Evolutionary conservation across 805 yeast species (phyloP), one percentile per base, ranked within the genome.

Genomic region (Monosporozyma unispora): DNA sequence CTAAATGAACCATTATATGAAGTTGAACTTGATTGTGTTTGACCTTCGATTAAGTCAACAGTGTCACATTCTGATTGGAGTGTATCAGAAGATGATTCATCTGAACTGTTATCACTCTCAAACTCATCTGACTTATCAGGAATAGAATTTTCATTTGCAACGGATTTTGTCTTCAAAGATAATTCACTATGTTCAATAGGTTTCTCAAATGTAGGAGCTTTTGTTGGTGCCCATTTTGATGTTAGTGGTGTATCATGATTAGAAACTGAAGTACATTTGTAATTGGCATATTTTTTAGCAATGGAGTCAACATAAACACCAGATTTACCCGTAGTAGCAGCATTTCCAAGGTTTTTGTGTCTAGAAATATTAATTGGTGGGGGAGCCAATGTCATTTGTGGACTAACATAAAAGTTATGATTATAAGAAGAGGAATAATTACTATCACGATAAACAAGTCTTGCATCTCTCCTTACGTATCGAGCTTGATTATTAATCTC

Each of bases 311-410:
- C 42, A 25, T 52, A 23, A 6, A 18, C 23, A n/a, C 25, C 18
- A 11, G 38, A 19, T 14, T 10, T 5, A 7, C 7, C 18, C 8
- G 8, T 18, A 3, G 25, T 8, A 12, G 14, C 19, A 12, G 44
- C 39, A 16, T 49, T 33, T 9, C 47, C 52, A 14, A 45, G 37
- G 5, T 71, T 61, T 49, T 70, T 71, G 61, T 75, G 72, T 52
- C 70, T 64, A 43, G 75, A 76, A 52, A 82, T 72, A 58, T 82
- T 81, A 35, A 86, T 81, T 2, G 95, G 95, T 4, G 95, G 91
- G 8, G 95, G 95, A 0, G 95, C 95, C 50, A 85, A 71, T 41
- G 72, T 75, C 52, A 81, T 62, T 48, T 66, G 68, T 42, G 76
- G 73, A 3, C 64, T 47, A 63, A 51, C 52, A 51, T 53, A 62